Conservation (phyloP, 2,329 filamentous ascomycete genomes). For the Cordyceps militaris region DNA sequence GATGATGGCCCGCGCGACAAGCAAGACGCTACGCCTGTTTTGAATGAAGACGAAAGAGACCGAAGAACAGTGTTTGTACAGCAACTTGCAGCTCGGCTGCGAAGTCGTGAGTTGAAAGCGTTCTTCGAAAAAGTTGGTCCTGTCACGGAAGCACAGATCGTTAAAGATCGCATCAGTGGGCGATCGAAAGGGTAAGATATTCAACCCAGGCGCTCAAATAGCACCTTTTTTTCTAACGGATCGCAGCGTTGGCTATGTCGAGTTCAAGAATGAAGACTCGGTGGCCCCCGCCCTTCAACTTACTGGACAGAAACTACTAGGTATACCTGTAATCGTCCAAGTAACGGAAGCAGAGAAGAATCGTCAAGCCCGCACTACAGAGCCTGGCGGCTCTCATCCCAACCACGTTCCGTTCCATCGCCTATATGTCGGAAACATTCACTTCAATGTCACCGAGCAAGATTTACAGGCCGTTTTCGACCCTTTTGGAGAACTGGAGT, state of each 20-base stretch:
- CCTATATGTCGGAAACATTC: conserved; percentile 97
- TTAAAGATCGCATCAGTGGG: conserved; percentile 93
- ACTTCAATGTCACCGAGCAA: conserved; percentile 97
- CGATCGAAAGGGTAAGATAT: conserved; percentile 85
- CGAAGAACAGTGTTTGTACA: conserved; percentile 96
- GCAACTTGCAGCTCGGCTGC: conserved; percentile 88
- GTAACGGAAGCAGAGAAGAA: conserved; percentile 99
- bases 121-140: conserved; percentile 95
- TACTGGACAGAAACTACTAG: conserved; percentile 96
- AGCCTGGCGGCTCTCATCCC: conserved; percentile 59
- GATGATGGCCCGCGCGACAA: conserved; percentile 41
- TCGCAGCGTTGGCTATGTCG: conserved; percentile 90
- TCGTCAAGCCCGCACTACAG: conserved; percentile 81
- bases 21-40: conserved; percentile 57
- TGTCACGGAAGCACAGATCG: conserved; percentile 96
- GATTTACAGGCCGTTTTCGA: conserved; percentile 96
- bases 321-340: conserved; percentile 97
- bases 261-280: conserved; percentile 94
- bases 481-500: conserved; percentile 95
- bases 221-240: conserved; percentile 29
- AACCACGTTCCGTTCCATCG: conserved; percentile 93
- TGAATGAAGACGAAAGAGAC: conserved; percentile 93
- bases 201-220: conserved; percentile 7
- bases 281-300: conserved; percentile 91
- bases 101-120: conserved; percentile 83